Evolutionary conservation across 495 filamentous ascomycete genomes (phyloP).

Genomic region (Aspergillus indologenus): DNA sequence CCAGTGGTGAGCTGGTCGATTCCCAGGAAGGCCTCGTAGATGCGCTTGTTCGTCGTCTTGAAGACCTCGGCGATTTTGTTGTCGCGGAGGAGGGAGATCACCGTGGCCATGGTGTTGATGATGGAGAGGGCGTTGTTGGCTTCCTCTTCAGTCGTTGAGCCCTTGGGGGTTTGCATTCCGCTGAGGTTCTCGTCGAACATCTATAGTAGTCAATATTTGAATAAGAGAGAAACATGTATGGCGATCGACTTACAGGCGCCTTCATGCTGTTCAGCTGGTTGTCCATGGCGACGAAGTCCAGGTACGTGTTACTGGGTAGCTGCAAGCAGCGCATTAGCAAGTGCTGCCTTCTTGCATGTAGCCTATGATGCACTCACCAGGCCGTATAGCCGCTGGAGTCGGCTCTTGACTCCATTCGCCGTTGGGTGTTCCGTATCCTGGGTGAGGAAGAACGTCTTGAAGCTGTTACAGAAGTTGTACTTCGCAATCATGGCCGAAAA

Average conservation of each 20-base stretch:
- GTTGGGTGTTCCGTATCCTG: neutral
- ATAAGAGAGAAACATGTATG: too few species aligned
- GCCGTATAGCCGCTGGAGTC: neutral
- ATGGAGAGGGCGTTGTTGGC: neutral
- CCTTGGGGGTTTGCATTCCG: neutral
- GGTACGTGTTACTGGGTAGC: neutral
- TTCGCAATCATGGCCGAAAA: neutral
- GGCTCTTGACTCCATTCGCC: neutral
- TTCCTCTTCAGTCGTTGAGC: neutral
- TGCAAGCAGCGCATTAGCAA: neutral
- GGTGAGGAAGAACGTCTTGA: neutral
- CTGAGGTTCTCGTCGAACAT: neutral
- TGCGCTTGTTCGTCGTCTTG: neutral
- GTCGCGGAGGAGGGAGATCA: slow-evolving; percentile 1
- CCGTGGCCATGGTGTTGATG: slow-evolving; percentile 3
- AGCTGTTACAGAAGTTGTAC: neutral
- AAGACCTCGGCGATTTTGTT: neutral
- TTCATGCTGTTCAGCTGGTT: neutral
- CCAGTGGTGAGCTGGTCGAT: neutral
- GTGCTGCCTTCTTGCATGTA: too few species aligned
- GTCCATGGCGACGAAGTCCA: neutral
- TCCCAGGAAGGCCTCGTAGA: slow-evolving; percentile 1
- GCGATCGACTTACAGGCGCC: neutral
- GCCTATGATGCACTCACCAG: neutral
- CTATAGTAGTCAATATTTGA: neutral